Evolutionary conservation across 768 basidiomycete species (phyloP), one percentile per base, ranked within the genome.

Genomic region (Tricholoma sp.): DNA sequence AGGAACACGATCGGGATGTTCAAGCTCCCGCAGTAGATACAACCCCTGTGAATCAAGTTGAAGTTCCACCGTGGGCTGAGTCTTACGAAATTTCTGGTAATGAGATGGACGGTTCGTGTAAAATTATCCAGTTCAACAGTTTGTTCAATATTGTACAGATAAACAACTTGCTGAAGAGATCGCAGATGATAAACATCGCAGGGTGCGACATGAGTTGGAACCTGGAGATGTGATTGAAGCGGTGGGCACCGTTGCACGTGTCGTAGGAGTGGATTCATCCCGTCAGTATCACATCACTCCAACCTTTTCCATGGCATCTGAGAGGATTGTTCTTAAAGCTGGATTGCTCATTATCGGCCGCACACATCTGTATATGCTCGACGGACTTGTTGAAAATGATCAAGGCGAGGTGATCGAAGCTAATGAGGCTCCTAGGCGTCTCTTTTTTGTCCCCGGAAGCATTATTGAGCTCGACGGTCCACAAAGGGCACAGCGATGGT

Each of bases 181-280:
- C 29, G 77, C 84, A 1, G 94, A 94, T 47, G 93, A 96, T 71
- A 96, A 93, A 65, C 87, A 94, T 68, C 83, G 94, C 16, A 77
- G 91, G 55, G 85, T 97, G 6, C 80, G 92, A 39, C 91, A 93
- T 64, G 88, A 94, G 57, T 76, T 96, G 22, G 91, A 94, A 66
- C 84, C 90, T 21, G 91, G 91, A 3, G 94, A 98, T 68, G 81
- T 94, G 7, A 91, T 98, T 34, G 91, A 95, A 61, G 91, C 85
- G 12, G 84, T 91, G 6, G 81, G 81, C 53, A 98, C 94, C 10
- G 91, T 95, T 49, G 90, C 91, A 5, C 83, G 93, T 11, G 84
- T 97, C 50, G 85, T 84, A 12, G 95, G 94, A 1, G 91, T 98
- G 4, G 95, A 97, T 70, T 91, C 92, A 14, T 92, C 87, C 58